phyloP scores from a whole-genome alignment of 805 yeast species.

The Monosporozyma aerobia region DNA sequence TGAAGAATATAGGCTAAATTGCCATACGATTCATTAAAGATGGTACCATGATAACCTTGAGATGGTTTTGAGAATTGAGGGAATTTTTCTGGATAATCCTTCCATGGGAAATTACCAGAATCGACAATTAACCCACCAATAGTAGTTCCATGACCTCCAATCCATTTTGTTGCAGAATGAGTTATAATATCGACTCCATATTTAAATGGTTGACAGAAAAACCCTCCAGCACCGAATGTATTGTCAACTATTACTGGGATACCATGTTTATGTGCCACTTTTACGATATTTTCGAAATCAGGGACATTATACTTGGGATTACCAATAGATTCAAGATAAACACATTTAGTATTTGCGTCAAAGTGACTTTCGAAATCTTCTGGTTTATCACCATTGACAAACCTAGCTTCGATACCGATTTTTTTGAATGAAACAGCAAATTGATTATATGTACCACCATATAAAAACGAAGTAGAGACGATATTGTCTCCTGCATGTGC shows the following conservation, averaged over 20 bases:
- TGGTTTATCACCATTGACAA: slow-evolving; percentile 70
- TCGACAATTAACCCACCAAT: slow-evolving; percentile 88
- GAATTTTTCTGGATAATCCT: slow-evolving; percentile 71
- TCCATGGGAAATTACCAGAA: slow-evolving; percentile 90
- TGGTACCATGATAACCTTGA: slow-evolving; percentile 87
- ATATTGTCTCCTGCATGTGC: slow-evolving; percentile 88
- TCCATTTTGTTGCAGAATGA: slow-evolving; percentile 96
- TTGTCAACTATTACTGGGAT: slow-evolving; percentile 88
- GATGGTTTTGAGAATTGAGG: slow-evolving; percentile 89
- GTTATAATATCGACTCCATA: slow-evolving; percentile 88
- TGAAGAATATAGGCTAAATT: slow-evolving; percentile 70
- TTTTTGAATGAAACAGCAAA: slow-evolving; percentile 87
- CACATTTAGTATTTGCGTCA: slow-evolving; percentile 81
- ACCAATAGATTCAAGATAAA: slow-evolving; percentile 84
- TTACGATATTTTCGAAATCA: slow-evolving; percentile 69
- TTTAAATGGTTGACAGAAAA: slow-evolving; percentile 70
- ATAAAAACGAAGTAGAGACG: slow-evolving; percentile 74
- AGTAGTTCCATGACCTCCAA: slow-evolving; percentile 94
- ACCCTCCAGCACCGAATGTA: slow-evolving; percentile 97
- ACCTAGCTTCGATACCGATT: slow-evolving; percentile 76
- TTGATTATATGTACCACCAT: slow-evolving; percentile 96
- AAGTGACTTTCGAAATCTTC: slow-evolving; percentile 64
- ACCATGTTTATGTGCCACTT: slow-evolving; percentile 76
- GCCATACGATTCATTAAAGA: slow-evolving; percentile 75
- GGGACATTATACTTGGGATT: slow-evolving; percentile 91